phyloP scores from a whole-genome alignment of 208 protist species.

The Leishmania major region DNA sequence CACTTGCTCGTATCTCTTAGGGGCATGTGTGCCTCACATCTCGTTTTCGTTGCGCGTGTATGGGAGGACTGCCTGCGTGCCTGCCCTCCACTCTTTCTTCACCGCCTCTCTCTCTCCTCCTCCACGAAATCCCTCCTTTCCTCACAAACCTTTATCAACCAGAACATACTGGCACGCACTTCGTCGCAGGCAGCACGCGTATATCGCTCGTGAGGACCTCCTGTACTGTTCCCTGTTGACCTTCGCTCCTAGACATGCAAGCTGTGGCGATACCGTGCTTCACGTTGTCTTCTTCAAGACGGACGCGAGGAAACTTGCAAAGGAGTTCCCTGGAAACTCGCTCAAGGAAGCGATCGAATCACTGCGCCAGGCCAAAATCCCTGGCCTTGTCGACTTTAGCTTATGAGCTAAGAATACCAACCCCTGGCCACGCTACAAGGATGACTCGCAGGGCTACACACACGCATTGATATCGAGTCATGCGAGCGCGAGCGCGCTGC shows the following conservation, averaged over 20 bases:
- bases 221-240: neutral
- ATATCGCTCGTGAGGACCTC: neutral
- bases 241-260: neutral
- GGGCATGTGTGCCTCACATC: neutral
- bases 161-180: neutral
- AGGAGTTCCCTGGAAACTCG: slow-evolving; percentile 37
- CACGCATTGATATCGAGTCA: slow-evolving; percentile 72
- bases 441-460: slow-evolving; percentile 58
- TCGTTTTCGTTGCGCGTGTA: neutral
- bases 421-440: slow-evolving; percentile 63
- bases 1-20: neutral
- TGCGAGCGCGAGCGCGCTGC: slow-evolving; percentile 44
- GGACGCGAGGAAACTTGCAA: slow-evolving; percentile 43
- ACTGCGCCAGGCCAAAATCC: slow-evolving; percentile 40
- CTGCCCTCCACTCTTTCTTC: neutral
- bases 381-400: slow-evolving; percentile 54
- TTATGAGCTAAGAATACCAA: slow-evolving; percentile 48
- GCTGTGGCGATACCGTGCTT: slow-evolving; percentile 20
- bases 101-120: neutral
- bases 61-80: neutral
- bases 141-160: neutral
- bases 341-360: slow-evolving; percentile 35
- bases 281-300: slow-evolving; percentile 72
- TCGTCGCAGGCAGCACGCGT: neutral
- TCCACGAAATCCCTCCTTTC: neutral